Conservation (phyloP, 2,329 filamentous ascomycete species). For the Trichoderma sp. region DNA sequence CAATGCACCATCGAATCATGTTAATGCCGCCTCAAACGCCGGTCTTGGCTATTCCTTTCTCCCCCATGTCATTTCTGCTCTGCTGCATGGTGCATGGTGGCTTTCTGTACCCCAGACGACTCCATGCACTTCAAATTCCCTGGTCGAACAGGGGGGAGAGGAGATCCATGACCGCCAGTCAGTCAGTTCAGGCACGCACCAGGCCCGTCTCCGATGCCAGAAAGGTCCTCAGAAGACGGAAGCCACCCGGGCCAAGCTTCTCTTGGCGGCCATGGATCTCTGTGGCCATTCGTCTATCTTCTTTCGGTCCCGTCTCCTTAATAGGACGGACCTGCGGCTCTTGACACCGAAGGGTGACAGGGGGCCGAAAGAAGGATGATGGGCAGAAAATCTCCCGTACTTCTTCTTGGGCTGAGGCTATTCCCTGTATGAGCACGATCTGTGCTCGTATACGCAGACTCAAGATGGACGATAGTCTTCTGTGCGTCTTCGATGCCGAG, state of each 20-base stretch:
- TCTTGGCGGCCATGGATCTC: background rate
- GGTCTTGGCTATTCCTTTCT: background rate
- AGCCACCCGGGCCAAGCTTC: constrained; percentile 26
- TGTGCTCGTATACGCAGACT: background rate
- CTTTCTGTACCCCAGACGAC: constrained; percentile 29
- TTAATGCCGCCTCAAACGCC: constrained; percentile 25
- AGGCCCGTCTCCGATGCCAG: background rate
- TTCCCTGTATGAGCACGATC: background rate
- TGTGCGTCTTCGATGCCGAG: background rate
- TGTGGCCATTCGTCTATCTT: constrained; percentile 11
- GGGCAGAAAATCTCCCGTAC: constrained; percentile 4
- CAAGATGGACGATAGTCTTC: background rate
- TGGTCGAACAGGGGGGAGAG: background rate
- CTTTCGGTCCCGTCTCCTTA: constrained; percentile 6
- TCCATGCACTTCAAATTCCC: constrained; percentile 1
- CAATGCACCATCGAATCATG: constrained; percentile 23
- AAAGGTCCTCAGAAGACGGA: background rate
- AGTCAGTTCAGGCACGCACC: constrained; percentile 6
- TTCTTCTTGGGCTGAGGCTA: background rate
- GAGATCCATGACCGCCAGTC: constrained; percentile 10
- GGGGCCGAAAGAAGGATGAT: background rate
- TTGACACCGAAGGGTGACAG: background rate
- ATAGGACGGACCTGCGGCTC: constrained; percentile 1
- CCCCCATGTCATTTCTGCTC: background rate
- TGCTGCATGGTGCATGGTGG: constrained; percentile 16